Evolutionary conservation across 306 rosid genomes (phyloP).

Genomic region (Morella rubra): DNA sequence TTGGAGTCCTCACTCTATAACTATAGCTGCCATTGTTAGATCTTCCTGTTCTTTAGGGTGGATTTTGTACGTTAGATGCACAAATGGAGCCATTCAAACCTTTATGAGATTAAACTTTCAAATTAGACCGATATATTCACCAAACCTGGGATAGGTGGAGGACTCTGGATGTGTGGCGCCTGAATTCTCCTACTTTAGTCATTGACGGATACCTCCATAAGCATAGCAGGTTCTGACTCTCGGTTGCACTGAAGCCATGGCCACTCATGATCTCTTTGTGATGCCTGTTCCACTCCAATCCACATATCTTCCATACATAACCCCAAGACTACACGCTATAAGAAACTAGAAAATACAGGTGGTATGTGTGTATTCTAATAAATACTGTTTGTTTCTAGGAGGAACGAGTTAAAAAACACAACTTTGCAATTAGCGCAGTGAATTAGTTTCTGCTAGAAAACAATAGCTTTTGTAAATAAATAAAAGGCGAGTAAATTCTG

Average conservation of each 20-base stretch:
- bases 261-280: constrained; percentile 76
- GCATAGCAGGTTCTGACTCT: constrained; percentile 50
- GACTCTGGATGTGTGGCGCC: constrained; percentile 54
- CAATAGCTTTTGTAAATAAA: too few species aligned
- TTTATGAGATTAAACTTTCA: background rate
- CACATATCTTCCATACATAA: constrained; percentile 57
- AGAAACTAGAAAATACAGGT: background rate
- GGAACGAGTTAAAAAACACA: too few species aligned
- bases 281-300: constrained; percentile 80
- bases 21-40: background rate
- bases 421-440: too few species aligned
- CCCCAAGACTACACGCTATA: constrained; percentile 8
- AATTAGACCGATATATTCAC: background rate
- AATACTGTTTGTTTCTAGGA: background rate
- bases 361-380: background rate
- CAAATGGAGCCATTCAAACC: background rate
- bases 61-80: background rate
- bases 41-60: background rate
- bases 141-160: constrained; percentile 69
- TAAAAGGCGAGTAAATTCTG: background rate
- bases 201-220: constrained; percentile 79
- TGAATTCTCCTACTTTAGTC: constrained; percentile 55
- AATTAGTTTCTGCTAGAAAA: too few species aligned
- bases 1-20: background rate
- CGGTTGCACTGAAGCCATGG: constrained; percentile 56